A percentile compares a stretch with the other conserved stretches of the same genome.
Conservation (phyloP, 768 basidiomycete genomes). For the Xanthoconium purpureum region DNA sequence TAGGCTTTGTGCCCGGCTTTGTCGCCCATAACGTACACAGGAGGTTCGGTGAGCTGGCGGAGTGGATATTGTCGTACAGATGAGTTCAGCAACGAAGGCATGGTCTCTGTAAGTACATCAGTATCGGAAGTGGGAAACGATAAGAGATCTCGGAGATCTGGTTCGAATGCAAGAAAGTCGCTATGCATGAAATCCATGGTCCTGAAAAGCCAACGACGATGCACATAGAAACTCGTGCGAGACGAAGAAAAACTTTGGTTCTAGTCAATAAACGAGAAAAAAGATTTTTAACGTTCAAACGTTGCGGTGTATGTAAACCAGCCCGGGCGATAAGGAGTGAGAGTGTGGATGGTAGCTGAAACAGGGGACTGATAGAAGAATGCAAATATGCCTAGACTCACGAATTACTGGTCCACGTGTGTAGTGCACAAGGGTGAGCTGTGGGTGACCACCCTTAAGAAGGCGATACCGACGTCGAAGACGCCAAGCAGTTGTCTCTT, state of each 20-base stretch:
- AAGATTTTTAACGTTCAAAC: not conserved
- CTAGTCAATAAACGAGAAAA: not conserved
- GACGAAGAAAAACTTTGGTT: not conserved
- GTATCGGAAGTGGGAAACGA: conserved; percentile 11
- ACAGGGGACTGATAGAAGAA: conserved; percentile 8
- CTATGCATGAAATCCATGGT: not conserved
- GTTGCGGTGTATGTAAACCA: not conserved
- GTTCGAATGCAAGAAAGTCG: not conserved
- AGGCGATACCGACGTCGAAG: conserved; percentile 71
- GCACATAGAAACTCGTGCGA: not conserved
- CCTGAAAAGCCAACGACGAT: not conserved
- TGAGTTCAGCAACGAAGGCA: conserved; percentile 53
- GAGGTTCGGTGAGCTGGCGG: conserved; percentile 59
- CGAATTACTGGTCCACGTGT: conserved; percentile 59
- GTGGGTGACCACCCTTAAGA: conserved; percentile 66
- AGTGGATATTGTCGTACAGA: conserved; percentile 73
- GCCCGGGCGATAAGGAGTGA: conserved; percentile 10
- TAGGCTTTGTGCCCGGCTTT: conserved; percentile 68
- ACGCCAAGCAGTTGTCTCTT: conserved; percentile 63
- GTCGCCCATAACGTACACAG: conserved; percentile 69
- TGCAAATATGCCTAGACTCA: conserved; percentile 38
- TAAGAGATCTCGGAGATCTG: not conserved
- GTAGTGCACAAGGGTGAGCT: conserved; percentile 77
- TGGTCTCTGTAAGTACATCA: conserved; percentile 46
- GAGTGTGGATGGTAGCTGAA: conserved; percentile 17